phyloP scores from a whole-genome alignment of 1,284 basidiomycete species.

The Abortiporus biennis region DNA sequence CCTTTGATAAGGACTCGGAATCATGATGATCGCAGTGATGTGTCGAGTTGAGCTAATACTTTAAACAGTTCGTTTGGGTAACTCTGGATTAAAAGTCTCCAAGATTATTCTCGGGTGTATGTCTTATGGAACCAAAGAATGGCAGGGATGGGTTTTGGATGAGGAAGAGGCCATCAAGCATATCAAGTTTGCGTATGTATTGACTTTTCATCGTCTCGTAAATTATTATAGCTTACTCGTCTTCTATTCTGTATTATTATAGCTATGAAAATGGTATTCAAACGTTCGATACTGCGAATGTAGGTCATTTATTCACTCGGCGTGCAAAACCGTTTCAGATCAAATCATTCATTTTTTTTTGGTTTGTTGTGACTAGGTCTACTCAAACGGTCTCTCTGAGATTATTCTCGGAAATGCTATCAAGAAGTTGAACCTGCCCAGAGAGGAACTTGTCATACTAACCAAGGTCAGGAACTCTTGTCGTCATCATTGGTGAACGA shows the following conservation, averaged over 20 bases:
- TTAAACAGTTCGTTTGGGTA: constrained; percentile 34
- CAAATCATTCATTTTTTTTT: background rate
- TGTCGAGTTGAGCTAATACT: too few relatives aligned
- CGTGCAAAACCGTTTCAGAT: background rate
- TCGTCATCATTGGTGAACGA: background rate
- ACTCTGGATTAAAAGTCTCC: constrained; percentile 39
- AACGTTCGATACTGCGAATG: constrained; percentile 43
- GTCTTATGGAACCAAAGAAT: constrained; percentile 33
- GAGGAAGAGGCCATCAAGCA: constrained; percentile 32
- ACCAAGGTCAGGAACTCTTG: constrained; percentile 18
- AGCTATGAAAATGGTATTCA: constrained; percentile 12
- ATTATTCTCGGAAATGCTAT: constrained; percentile 26
- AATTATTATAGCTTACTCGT: too few relatives aligned
- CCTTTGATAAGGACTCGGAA: too few relatives aligned
- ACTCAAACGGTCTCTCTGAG: constrained; percentile 26
- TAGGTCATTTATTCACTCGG: too few relatives aligned
- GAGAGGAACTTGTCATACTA: constrained; percentile 31
- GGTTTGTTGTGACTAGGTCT: constrained; percentile 12
- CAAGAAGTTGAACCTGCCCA: constrained; percentile 25
- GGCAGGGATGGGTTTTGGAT: constrained; percentile 32
- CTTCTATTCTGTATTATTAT: too few relatives aligned
- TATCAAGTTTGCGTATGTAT: constrained; percentile 32
- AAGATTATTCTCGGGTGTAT: constrained; percentile 38
- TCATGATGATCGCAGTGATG: too few relatives aligned
- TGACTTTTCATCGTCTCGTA: too few relatives aligned